Base-by-base conservation (phyloP, 495 filamentous ascomycete species). In the Penicillium pancosmium region DNA sequence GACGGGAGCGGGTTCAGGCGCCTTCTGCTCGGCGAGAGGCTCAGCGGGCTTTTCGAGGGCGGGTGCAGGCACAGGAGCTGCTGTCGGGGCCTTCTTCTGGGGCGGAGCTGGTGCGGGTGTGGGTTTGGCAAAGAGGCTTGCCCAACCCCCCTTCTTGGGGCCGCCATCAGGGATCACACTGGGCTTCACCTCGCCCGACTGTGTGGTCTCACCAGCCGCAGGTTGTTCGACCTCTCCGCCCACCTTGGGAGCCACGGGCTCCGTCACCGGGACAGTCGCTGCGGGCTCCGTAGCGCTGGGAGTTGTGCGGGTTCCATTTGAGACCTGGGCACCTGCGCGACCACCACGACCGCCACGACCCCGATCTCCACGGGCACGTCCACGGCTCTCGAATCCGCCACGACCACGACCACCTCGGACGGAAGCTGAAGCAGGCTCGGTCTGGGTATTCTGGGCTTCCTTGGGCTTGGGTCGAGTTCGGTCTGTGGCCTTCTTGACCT, bases 401-500 rank as follows among this genome's bases (percentile, higher is more conserved):
- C 91, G 77, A 58, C 82, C 84, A 65, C 85, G 88, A 57, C 83
- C 84, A 54, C 84, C 86, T 68, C 92, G 85, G 52, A 72, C 67
- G 6, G 85, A 73, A 65, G 82, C 74, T 59, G 69, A 52, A 58
- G 68, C 64, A 49, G 72, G 56, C 60, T 78, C 79, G 60, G 80
- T 71, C 16, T 81, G 78, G 54, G 84, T 79, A 52, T 77, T 80
- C 64, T 82, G 74, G 46, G 81, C 69, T 55, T 94, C 89, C 78
- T 96, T 93, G 57, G 82, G 77, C 82, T 97, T 99, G 52, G 93
- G 84, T 61, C 87, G 88, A 64, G 85, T 82, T 61, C 90, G 82
- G 69, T 94, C 90, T 75, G 92, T 91, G 69, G 87, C 88, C 73
- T 88, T 88, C 77, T 93, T 91, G 68, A 98, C 92, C 75, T 97